A percentile compares a stretch with the other conserved stretches of the same genome.
These are phyloP conservation scores for Phlegmacium glaucopus DNA, from an alignment of 768 basidiomycete species.

Conservation along the genomic window DNA sequence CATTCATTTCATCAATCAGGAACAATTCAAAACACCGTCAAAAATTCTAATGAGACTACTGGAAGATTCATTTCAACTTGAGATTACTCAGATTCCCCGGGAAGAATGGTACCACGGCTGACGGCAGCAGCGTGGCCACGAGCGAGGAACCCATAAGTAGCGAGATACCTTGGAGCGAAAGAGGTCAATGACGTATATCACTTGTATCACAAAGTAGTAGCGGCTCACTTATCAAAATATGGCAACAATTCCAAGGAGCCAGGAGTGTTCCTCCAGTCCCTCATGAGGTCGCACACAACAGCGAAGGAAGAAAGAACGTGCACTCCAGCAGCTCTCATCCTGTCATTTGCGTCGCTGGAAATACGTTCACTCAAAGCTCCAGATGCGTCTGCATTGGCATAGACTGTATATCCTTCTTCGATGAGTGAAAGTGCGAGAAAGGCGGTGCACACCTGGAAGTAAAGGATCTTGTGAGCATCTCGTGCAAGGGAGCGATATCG, in stretches of 20 bases:
- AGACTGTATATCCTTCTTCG: slow-evolving; percentile 45
- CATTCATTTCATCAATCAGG: too few relatives aligned
- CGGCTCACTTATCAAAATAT: slow-evolving; percentile 41
- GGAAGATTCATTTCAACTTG: too few relatives aligned
- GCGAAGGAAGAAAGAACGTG: slow-evolving; percentile 44
- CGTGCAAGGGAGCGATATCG: not conserved
- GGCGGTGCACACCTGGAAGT: slow-evolving; percentile 40
- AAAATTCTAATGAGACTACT: too few relatives aligned
- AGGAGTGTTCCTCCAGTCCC: slow-evolving; percentile 50
- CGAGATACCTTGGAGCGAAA: slow-evolving; percentile 18
- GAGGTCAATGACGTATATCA: not conserved
- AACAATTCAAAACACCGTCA: too few relatives aligned
- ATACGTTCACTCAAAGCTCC: slow-evolving; percentile 38
- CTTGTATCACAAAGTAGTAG: not conserved
- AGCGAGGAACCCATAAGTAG: slow-evolving; percentile 23
- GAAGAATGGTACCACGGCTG: slow-evolving; percentile 15
- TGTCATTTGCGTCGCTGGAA: slow-evolving; percentile 42
- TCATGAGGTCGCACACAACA: slow-evolving; percentile 42
- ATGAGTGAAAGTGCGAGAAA: slow-evolving; percentile 45
- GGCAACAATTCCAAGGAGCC: slow-evolving; percentile 39
- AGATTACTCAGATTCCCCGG: slow-evolving; percentile 20
- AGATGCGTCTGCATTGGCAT: slow-evolving; percentile 44
- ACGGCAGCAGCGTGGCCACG: slow-evolving; percentile 25
- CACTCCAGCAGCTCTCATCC: slow-evolving; percentile 46
- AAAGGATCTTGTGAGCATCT: not conserved